These are phyloP conservation scores for Apiospora hydei DNA, from an alignment of 2,329 filamentous ascomycete genomes.

Conservation along the genomic window DNA sequence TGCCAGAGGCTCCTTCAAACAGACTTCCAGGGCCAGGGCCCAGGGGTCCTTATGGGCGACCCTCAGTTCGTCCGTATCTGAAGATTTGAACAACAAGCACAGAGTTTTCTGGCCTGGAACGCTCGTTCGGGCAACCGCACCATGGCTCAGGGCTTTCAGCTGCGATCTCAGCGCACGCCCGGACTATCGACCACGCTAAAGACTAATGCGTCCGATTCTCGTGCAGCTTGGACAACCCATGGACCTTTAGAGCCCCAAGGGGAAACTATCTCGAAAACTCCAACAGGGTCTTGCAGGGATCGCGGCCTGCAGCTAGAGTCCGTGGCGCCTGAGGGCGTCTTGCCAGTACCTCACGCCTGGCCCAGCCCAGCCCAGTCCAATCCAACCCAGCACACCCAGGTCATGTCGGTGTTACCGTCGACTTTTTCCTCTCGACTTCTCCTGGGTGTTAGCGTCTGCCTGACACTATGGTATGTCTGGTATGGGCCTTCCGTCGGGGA, in stretches of 20 bases:
- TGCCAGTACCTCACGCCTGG: not conserved
- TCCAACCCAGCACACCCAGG: not conserved
- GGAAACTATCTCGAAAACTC: slow-evolving; percentile 21
- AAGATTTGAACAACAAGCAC: slow-evolving; percentile 23
- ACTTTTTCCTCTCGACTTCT: not conserved
- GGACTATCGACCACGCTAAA: slow-evolving; percentile 19
- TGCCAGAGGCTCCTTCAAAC: not conserved
- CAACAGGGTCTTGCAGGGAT: slow-evolving; percentile 17
- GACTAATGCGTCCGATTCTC: slow-evolving; percentile 7
- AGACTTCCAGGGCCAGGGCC: not conserved
- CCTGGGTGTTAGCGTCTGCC: not conserved
- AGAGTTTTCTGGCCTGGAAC: slow-evolving; percentile 19
- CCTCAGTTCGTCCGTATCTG: slow-evolving; percentile 1
- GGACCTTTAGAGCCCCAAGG: slow-evolving; percentile 14
- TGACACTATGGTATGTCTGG: not conserved
- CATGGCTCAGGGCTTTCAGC: slow-evolving; percentile 18
- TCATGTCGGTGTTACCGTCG: slow-evolving; percentile 15
- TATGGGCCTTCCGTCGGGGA: not conserved
- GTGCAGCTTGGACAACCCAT: slow-evolving; percentile 11
- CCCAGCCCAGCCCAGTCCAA: not conserved
- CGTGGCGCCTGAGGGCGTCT: slow-evolving; percentile 5
- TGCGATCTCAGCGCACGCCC: slow-evolving; percentile 15
- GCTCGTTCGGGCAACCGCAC: not conserved
- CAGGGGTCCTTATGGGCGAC: not conserved
- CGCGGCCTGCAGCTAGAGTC: slow-evolving; percentile 7